phyloP scores from a whole-genome alignment of 495 filamentous ascomycete species.

The Hypoxylon subgilvum region DNA sequence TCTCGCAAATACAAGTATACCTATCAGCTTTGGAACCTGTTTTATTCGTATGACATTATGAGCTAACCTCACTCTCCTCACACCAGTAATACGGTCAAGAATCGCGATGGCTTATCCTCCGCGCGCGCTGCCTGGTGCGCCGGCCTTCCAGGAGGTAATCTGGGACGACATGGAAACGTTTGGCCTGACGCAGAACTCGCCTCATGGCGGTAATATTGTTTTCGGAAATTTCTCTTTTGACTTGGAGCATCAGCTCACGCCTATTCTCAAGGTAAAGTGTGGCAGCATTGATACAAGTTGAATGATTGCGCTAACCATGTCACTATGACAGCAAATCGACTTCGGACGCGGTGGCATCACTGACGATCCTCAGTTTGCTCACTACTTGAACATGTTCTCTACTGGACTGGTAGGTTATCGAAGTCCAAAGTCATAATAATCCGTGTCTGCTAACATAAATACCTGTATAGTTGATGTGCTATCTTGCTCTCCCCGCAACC shows the following conservation, averaged over 20 bases:
- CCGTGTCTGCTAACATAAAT: too few species aligned
- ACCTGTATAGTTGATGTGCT: too few species aligned
- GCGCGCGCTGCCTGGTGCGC: background rate
- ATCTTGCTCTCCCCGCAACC: too few species aligned
- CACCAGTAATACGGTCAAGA: conserved; percentile 5
- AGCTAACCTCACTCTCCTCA: background rate
- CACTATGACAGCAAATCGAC: conserved; percentile 13
- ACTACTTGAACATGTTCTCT: too few species aligned
- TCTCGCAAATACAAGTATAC: too few species aligned
- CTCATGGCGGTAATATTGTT: conserved; percentile 1
- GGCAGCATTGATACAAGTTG: too few species aligned
- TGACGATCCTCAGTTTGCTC: too few species aligned
- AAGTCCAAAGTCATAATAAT: too few species aligned
- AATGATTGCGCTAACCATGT: background rate
- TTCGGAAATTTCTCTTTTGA: background rate
- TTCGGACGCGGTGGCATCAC: conserved; percentile 9
- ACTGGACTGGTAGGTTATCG: too few species aligned
- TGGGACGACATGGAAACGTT: too few species aligned
- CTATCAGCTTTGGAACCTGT: too few species aligned
- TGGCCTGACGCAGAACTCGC: conserved; percentile 8
- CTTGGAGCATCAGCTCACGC: background rate
- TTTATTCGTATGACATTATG: background rate
- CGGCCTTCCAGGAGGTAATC: background rate
- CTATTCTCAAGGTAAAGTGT: conserved; percentile 7
- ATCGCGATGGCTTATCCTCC: conserved; percentile 23